A percentile compares a stretch with the other conserved stretches of the same genome.
These are phyloP conservation scores for Phytopythium vexans DNA, from an alignment of 352 stramenopile species.

Conservation along the genomic window DNA sequence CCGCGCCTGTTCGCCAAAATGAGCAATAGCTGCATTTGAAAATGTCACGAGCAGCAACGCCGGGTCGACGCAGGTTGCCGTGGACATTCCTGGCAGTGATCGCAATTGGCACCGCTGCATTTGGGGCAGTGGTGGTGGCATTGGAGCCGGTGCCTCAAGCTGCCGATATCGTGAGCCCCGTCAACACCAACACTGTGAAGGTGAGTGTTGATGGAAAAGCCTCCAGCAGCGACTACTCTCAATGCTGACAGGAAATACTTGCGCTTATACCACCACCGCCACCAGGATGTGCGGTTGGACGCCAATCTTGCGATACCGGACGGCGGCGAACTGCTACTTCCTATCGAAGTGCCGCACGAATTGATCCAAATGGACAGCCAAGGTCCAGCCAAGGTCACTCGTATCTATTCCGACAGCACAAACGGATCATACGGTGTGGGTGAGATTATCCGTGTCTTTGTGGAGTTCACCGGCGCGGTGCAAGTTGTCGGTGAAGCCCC, in stretches of 20 bases:
- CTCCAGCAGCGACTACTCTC: background rate
- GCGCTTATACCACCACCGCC: background rate
- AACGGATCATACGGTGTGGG: constrained; percentile 54
- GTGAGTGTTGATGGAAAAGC: constrained; percentile 6
- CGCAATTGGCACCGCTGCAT: too few species aligned
- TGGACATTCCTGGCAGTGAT: too few species aligned
- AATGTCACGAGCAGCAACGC: too few species aligned
- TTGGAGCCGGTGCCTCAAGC: constrained; percentile 47
- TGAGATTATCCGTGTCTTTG: constrained; percentile 54
- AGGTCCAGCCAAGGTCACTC: constrained; percentile 57
- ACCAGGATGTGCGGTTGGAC: constrained; percentile 54
- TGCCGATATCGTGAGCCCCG: constrained; percentile 39
- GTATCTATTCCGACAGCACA: constrained; percentile 52
- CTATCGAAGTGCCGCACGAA: constrained; percentile 60
- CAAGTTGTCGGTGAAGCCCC: constrained; percentile 40
- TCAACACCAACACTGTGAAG: constrained; percentile 44
- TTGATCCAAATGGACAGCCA: constrained; percentile 40
- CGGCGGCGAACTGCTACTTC: constrained; percentile 58
- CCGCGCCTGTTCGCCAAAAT: too few species aligned
- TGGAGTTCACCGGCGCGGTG: constrained; percentile 71
- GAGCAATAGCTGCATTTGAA: constrained; percentile 4
- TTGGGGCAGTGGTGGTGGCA: too few species aligned
- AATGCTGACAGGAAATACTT: background rate
- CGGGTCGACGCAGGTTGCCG: too few species aligned
- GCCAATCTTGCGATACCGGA: constrained; percentile 74